Percentiles rank a stretch among this genome's conserved stretches.
Evolutionary conservation across 1,139 yeast species (phyloP).

Genomic region (Yamadazyma conglobata): DNA sequence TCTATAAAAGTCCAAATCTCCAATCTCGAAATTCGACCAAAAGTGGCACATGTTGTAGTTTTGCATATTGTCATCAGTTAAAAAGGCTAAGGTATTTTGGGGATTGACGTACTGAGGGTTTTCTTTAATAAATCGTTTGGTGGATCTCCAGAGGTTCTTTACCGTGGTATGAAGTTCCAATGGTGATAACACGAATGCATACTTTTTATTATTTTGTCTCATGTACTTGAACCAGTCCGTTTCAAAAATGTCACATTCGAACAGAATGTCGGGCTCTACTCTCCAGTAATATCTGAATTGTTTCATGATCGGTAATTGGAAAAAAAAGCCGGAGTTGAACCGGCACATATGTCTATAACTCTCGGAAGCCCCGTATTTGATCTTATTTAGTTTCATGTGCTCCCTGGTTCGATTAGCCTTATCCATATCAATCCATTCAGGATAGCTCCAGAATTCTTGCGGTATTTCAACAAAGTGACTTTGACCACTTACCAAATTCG

Average conservation of each 20-base stretch:
- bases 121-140: conserved; percentile 13
- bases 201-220: conserved; percentile 37
- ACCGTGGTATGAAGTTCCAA: conserved; percentile 35
- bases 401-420: conserved; percentile 16
- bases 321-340: conserved; percentile 38
- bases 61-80: conserved; percentile 19
- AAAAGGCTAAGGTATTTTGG: conserved; percentile 7
- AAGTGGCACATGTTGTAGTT: conserved; percentile 37
- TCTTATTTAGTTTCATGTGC: conserved; percentile 8
- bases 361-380: conserved; percentile 28
- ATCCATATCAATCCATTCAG: conserved; percentile 24
- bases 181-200: conserved; percentile 27
- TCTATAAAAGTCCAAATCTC: conserved; percentile 24
- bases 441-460: conserved; percentile 30
- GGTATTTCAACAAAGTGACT: conserved; percentile 31
- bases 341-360: conserved; percentile 40
- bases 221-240: conserved; percentile 58
- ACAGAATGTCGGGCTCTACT: conserved; percentile 57
- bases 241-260: conserved; percentile 51
- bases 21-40: conserved; percentile 41
- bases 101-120: conserved; percentile 9
- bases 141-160: conserved; percentile 22
- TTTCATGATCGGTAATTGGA: conserved; percentile 21
- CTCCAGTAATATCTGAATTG: conserved; percentile 62
- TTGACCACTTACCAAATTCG: conserved; percentile 21